Evolutionary conservation across 208 protist genomes (phyloP), one percentile per base, ranked within the genome.

Genomic region (Tritrichomonas musculus): DNA sequence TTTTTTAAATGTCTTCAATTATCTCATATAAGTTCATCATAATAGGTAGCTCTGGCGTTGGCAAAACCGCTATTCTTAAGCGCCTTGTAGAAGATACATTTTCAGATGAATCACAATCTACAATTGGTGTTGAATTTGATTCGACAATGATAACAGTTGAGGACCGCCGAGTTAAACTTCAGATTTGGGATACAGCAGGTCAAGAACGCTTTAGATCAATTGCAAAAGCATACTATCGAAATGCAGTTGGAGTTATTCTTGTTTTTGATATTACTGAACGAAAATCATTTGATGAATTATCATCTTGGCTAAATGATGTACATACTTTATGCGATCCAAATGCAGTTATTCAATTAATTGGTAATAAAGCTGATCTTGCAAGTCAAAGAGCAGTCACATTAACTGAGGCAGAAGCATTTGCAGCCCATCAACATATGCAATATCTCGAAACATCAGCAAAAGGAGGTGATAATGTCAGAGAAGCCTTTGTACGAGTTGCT

Each of bases 91-190:
- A 75, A 75, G 69, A 75, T 17, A 44, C 69, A 44, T 75, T 75
- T n/a, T 44, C 69, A 44, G 69, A 75, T 4, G 69, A 75, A 36
- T 75, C n/a, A n/a, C n/a, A n/a, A n/a, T n/a, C n/a, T n/a, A n/a
- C n/a, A n/a, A n/a, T n/a, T n/a, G n/a, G n/a, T n/a, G 69, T 75
- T 44, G 69, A 75, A 36, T 75, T 75, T n/a, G 69, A 75, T 75
- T 75, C 69, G 17, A 75, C 69, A 25, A 75, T 75, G 69, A 20
- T 75, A 44, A 75, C 69, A 75, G 44, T 75, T 11, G 69, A 75
- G 11, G 69, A 36, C 17, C 33, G 69, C 33, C 33, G 44, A 44
- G 69, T 75, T 44, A 75, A 75, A 75, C 33, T 75, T 4, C 69
- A 75, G 69, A 75, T 75, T 44, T 75, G 69, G 69, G 69, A 75